These are phyloP conservation scores for Chaetoscypha palmicola DNA, from an alignment of 2,329 filamentous ascomycete species.

Conservation along the genomic window DNA sequence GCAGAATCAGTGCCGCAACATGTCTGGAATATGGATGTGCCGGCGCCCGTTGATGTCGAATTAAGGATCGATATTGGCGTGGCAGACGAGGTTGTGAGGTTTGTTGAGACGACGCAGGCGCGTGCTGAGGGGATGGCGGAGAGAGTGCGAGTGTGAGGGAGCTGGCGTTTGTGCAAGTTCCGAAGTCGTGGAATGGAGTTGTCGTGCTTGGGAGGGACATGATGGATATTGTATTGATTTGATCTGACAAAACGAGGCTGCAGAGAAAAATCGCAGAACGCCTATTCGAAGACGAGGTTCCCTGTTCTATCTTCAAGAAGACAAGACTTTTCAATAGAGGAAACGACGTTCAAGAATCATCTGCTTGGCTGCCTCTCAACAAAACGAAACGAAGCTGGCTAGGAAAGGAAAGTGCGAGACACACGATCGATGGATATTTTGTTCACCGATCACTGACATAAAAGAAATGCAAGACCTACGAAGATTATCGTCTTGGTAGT, in stretches of 20 bases:
- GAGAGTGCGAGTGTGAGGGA: not conserved
- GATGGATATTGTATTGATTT: not conserved
- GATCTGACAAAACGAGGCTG: too few relatives aligned
- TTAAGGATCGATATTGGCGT: not conserved
- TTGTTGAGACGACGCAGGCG: constrained; percentile 3
- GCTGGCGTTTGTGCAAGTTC: not conserved
- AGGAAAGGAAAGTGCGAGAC: not conserved
- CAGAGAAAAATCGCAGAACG: not conserved
- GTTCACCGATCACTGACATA: too few relatives aligned
- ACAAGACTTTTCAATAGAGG: not conserved
- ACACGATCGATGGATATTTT: too few relatives aligned
- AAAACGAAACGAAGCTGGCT: not conserved
- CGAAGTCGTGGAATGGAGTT: not conserved
- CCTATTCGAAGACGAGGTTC: not conserved
- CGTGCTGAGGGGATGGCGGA: not conserved
- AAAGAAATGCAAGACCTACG: too few relatives aligned
- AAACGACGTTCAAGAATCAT: not conserved
- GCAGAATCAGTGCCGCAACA: not conserved
- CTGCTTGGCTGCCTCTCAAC: not conserved
- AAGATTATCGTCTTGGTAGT: not conserved
- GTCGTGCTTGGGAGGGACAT: not conserved
- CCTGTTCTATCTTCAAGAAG: not conserved
- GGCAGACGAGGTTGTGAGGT: not conserved
- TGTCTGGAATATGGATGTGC: not conserved
- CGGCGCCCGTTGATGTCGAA: not conserved